phyloP scores from a whole-genome alignment of 805 yeast genomes.

The Geotrichum ghanense region DNA sequence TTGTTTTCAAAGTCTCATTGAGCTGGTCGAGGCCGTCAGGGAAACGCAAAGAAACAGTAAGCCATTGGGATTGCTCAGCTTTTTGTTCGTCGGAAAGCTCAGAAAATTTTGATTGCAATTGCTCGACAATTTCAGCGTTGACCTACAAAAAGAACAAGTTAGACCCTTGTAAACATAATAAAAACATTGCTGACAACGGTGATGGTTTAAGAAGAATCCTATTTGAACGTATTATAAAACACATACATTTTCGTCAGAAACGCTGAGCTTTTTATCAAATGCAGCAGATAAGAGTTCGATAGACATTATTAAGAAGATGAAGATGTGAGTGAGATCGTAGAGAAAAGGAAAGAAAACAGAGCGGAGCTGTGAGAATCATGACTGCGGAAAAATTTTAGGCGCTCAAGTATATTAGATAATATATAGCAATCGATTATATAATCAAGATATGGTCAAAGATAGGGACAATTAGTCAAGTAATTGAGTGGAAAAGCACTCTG shows the following conservation, averaged over 20 bases:
- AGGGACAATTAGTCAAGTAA: too few relatives aligned
- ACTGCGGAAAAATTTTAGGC: too few relatives aligned
- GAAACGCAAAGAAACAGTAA: slow-evolving; percentile 54
- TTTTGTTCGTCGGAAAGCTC: slow-evolving; percentile 34
- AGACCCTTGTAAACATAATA: too few relatives aligned
- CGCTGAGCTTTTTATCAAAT: background rate
- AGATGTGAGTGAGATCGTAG: background rate
- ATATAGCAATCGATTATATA: too few relatives aligned
- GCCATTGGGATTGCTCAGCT: slow-evolving; percentile 73
- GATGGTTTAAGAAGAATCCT: background rate
- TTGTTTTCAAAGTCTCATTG: slow-evolving; percentile 55
- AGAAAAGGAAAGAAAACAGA: too few relatives aligned
- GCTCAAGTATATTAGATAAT: too few relatives aligned
- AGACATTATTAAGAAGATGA: background rate
- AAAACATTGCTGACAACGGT: too few relatives aligned
- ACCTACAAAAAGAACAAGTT: slow-evolving; percentile 8
- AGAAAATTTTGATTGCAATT: slow-evolving; percentile 5
- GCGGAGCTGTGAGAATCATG: too few relatives aligned
- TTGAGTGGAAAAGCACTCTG: too few relatives aligned
- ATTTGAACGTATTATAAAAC: background rate
- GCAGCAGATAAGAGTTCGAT: background rate
- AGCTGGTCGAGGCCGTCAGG: slow-evolving; percentile 43
- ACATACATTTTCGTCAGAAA: slow-evolving; percentile 10
- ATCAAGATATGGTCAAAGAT: too few relatives aligned
- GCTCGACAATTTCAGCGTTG: slow-evolving; percentile 10